A percentile compares a stretch with the other conserved stretches of the same genome.
phyloP scores from a whole-genome alignment of 352 stramenopile species.

The Elongisporangium senticosum region DNA sequence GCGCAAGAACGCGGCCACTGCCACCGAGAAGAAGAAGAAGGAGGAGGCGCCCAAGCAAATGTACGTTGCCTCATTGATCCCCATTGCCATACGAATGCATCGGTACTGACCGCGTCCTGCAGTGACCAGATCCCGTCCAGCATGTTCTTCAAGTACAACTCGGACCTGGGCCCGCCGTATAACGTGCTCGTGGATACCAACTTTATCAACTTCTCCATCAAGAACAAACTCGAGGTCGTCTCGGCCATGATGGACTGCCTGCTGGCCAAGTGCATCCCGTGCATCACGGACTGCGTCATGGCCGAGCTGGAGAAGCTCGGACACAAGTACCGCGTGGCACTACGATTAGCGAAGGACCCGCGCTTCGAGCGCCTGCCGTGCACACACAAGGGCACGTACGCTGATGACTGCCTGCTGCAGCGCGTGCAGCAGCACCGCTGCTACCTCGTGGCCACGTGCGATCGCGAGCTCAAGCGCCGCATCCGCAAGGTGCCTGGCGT shows the following conservation, averaged over 20 bases:
- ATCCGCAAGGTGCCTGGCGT: constrained; percentile 99
- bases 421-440: constrained; percentile 93
- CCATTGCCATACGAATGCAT: not conserved
- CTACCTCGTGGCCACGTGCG: constrained; percentile 99
- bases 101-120: not conserved
- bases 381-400: constrained; percentile 98
- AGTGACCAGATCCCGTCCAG: constrained; percentile 95
- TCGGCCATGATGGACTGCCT: constrained; percentile 99
- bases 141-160: constrained; percentile 99
- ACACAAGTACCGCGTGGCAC: constrained; percentile 94
- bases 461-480: constrained; percentile 98
- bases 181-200: constrained; percentile 99
- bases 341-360: constrained; percentile 96
- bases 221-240: constrained; percentile 98
- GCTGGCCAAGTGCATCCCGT: constrained; percentile 97
- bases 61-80: constrained; percentile 20
- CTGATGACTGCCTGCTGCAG: constrained; percentile 98
- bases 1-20: constrained; percentile 63
- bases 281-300: constrained; percentile 99
- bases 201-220: constrained; percentile 99
- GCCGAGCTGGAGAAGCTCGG: constrained; percentile 99
- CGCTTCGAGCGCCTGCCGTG: constrained; percentile 98
- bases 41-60: constrained; percentile 92
- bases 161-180: constrained; percentile 96
- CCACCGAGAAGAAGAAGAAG: constrained; percentile 88